A percentile compares a stretch with the other conserved stretches of the same genome.
Conservation (phyloP, 352 stramenopile genomes). For the Pythium insidiosum region DNA sequence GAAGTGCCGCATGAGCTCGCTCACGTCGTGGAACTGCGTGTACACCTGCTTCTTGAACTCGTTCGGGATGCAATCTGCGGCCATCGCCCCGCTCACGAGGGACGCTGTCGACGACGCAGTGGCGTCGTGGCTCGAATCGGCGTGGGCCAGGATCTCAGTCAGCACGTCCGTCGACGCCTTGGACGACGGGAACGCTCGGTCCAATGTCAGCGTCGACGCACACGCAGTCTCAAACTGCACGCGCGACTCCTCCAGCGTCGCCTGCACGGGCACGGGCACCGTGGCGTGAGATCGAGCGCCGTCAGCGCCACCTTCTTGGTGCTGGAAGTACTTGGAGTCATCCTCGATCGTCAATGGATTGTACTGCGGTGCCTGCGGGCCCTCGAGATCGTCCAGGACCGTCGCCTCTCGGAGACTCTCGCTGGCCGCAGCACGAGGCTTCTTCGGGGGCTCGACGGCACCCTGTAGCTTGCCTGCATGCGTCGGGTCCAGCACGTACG, state of each 20-base stretch:
- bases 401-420: slow-evolving; percentile 60
- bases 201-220: slow-evolving; percentile 29
- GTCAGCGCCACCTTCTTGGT: slow-evolving; percentile 22
- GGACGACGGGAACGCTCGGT: slow-evolving; percentile 45
- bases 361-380: slow-evolving; percentile 40
- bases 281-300: slow-evolving; percentile 1
- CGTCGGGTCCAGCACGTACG: slow-evolving; percentile 70
- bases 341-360: slow-evolving; percentile 78
- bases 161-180: slow-evolving; percentile 50
- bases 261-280: slow-evolving; percentile 1
- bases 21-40: slow-evolving; percentile 82
- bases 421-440: slow-evolving; percentile 24
- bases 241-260: slow-evolving; percentile 19
- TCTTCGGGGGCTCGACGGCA: slow-evolving; percentile 20
- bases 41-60: slow-evolving; percentile 86
- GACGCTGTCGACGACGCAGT: slow-evolving; percentile 41
- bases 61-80: slow-evolving; percentile 68
- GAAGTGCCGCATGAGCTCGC: slow-evolving; percentile 77
- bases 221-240: slow-evolving; percentile 39
- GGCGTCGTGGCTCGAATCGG: slow-evolving; percentile 43
- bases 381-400: slow-evolving; percentile 58
- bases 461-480: slow-evolving; percentile 48
- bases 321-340: slow-evolving; percentile 78
- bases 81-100: slow-evolving; percentile 39
- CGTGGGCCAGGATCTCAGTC: slow-evolving; percentile 53